Evolutionary conservation across 352 stramenopile genomes (phyloP).

Genomic region (Phytophthora litchii): DNA sequence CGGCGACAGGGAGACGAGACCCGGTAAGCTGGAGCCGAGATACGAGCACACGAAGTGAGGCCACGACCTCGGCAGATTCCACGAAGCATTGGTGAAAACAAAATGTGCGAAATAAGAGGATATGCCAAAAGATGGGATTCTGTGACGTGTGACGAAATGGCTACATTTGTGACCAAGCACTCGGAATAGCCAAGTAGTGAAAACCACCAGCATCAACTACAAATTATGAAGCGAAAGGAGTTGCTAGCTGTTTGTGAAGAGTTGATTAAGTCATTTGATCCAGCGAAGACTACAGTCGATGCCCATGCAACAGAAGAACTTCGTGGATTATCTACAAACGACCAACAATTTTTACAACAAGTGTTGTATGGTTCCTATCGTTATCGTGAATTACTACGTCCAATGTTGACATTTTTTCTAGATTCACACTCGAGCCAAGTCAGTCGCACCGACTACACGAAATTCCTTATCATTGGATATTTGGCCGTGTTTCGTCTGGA

Average conservation of each 20-base stretch:
- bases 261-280: slow-evolving; percentile 82
- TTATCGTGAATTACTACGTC: slow-evolving; percentile 86
- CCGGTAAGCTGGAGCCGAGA: not conserved
- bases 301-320: slow-evolving; percentile 77
- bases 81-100: slow-evolving; percentile 21
- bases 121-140: slow-evolving; percentile 4
- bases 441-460: slow-evolving; percentile 87
- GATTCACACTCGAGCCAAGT: slow-evolving; percentile 78
- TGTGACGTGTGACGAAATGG: slow-evolving; percentile 18
- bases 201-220: not conserved
- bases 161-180: slow-evolving; percentile 8
- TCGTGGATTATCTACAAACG: slow-evolving; percentile 36
- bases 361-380: slow-evolving; percentile 91
- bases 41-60: slow-evolving; percentile 16
- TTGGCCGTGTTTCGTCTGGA: slow-evolving; percentile 90
- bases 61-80: slow-evolving; percentile 1
- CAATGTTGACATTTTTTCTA: slow-evolving; percentile 84
- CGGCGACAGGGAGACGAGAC: slow-evolving; percentile 2
- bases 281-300: slow-evolving; percentile 74
- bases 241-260: slow-evolving; percentile 67
- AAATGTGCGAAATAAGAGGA: slow-evolving; percentile 13
- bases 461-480: slow-evolving; percentile 92
- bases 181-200: slow-evolving; percentile 5
- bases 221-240: slow-evolving; percentile 84
- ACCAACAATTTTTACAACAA: slow-evolving; percentile 84